A percentile compares a stretch with the other conserved stretches of the same genome.
Conservation (phyloP, 129 eudicot genomes). For the Tanacetum coccineum region DNA sequence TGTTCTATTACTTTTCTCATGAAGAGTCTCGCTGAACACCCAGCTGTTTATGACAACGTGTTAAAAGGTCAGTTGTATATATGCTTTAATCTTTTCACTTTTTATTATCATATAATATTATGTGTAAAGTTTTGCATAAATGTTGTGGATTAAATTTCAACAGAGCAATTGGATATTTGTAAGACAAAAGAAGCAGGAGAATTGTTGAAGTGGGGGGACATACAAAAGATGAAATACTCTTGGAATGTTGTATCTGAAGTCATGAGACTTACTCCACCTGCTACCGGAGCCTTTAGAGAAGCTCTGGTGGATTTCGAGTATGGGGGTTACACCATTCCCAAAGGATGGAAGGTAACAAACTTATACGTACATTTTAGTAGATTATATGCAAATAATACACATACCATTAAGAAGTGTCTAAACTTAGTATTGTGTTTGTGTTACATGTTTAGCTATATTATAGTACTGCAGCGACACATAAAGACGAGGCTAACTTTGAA, state of each 20-base stretch:
- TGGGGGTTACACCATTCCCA: slow-evolving; percentile 60
- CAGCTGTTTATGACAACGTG: slow-evolving; percentile 49
- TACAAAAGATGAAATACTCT: slow-evolving; percentile 70
- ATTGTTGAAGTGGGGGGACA: slow-evolving; percentile 48
- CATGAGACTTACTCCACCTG: slow-evolving; percentile 50
- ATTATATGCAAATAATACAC: no score
- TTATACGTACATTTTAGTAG: neutral
- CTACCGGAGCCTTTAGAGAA: slow-evolving; percentile 44
- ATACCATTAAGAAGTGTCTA: no score
- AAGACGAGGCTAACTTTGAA: no score
- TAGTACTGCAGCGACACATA: no score
- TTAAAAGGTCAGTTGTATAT: slow-evolving; percentile 39
- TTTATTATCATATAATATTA: no score
- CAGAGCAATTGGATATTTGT: slow-evolving; percentile 51
- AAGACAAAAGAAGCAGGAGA: slow-evolving; percentile 39
- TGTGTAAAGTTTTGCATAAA: no score
- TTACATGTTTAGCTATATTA: no score
- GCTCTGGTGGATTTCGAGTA: slow-evolving; percentile 54
- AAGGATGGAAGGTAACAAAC: slow-evolving; percentile 60
- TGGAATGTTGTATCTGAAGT: slow-evolving; percentile 66
- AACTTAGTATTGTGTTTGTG: neutral
- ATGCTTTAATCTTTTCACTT: neutral
- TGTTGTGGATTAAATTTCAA: neutral
- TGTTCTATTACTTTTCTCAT: slow-evolving; percentile 38
- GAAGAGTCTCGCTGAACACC: slow-evolving; percentile 45